Conservation (phyloP, 306 rosid genomes). For the Ammopiptanthus mongolicus region DNA sequence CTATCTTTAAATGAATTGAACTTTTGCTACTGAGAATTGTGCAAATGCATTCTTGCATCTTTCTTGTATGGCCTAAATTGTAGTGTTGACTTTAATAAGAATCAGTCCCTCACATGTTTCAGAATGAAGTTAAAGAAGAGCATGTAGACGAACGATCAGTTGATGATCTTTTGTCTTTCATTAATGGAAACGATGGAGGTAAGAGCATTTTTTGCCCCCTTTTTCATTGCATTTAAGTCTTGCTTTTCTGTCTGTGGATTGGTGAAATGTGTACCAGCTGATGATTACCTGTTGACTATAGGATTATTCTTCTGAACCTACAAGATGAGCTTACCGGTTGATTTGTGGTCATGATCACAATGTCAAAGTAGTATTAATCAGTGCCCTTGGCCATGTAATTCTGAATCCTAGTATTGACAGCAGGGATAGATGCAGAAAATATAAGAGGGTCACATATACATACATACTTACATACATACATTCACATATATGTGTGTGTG, state of each 20-base stretch:
- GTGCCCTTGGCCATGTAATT: background rate
- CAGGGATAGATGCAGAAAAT: no score
- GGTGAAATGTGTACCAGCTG: background rate
- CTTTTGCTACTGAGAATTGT: constrained; percentile 39
- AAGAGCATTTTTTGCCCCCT: constrained; percentile 6
- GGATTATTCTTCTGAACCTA: background rate
- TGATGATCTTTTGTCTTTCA: constrained; percentile 90
- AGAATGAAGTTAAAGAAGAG: constrained; percentile 83
- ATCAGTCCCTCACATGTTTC: constrained; percentile 29
- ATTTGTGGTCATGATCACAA: background rate
- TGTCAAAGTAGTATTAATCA: background rate
- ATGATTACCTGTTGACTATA: background rate
- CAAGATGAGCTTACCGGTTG: background rate
- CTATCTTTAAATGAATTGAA: background rate
- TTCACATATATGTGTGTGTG: no score
- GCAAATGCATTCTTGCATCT: background rate
- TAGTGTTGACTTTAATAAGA: background rate
- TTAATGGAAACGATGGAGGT: constrained; percentile 88
- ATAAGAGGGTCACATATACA: no score
- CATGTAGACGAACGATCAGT: constrained; percentile 87
- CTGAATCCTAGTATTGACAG: background rate
- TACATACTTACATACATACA: no score
- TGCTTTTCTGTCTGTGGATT: background rate
- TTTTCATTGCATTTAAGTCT: background rate
- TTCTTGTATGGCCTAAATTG: background rate